Percentiles rank a stretch among this genome's conserved stretches.
phyloP scores from a whole-genome alignment of 495 filamentous ascomycete genomes.

The Stereocaulon alpinum region DNA sequence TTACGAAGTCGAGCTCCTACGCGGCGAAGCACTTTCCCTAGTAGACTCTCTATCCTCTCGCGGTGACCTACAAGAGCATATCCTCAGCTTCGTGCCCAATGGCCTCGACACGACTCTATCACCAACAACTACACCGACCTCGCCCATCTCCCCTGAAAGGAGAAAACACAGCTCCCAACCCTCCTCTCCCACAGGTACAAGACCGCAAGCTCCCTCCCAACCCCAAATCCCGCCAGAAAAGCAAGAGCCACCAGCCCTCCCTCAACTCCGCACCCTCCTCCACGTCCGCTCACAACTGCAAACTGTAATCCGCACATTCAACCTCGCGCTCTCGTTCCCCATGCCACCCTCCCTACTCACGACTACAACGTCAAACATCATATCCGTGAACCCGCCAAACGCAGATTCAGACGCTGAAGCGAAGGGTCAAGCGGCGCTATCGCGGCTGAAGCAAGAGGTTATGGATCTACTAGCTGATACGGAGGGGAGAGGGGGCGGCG shows the following conservation, averaged over 20 bases:
- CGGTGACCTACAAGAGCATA: constrained; percentile 49
- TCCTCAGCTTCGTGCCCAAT: constrained; percentile 55
- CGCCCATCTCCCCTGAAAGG: constrained; percentile 10
- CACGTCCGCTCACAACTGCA: constrained; percentile 74
- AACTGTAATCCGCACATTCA: constrained; percentile 77
- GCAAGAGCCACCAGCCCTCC: constrained; percentile 29
- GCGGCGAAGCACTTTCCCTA: constrained; percentile 70
- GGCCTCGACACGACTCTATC: constrained; percentile 28
- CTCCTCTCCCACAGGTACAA: not conserved
- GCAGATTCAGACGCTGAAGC: constrained; percentile 61
- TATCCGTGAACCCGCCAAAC: constrained; percentile 66
- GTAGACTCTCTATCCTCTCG: constrained; percentile 63
- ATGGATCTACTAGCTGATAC: constrained; percentile 49
- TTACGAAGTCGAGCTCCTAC: constrained; percentile 89
- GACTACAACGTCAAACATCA: constrained; percentile 52
- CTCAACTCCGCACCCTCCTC: constrained; percentile 68
- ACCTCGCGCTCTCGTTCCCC: constrained; percentile 86
- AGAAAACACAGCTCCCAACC: not conserved
- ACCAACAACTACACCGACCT: not conserved
- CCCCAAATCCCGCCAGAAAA: not conserved
- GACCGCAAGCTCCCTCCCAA: not conserved
- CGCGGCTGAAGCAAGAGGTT: constrained; percentile 62
- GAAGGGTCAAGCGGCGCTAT: constrained; percentile 64
- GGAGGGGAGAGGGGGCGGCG: constrained; percentile 28
- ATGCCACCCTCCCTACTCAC: constrained; percentile 67